A percentile compares a stretch with the other conserved stretches of the same genome.
phyloP scores from a whole-genome alignment of 164 flowering plant genomes.

The Vitis riparia region DNA sequence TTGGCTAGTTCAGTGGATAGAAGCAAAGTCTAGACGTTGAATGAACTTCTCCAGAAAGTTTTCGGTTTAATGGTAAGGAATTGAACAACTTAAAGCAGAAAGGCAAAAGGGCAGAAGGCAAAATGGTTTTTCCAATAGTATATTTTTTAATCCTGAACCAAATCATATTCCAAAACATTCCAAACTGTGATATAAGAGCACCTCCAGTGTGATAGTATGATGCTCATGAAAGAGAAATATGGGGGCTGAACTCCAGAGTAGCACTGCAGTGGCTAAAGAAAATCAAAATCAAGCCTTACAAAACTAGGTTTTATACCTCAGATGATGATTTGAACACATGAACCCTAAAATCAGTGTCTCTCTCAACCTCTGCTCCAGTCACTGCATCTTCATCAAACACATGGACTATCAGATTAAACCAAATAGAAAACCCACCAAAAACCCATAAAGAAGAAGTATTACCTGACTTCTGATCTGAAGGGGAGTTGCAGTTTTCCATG shows the following conservation, averaged over 20 bases:
- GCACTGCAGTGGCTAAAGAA: too few species aligned
- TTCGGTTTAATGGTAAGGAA: too few species aligned
- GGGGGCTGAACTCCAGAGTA: too few species aligned
- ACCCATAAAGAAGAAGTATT: background rate
- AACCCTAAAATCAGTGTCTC: conserved; percentile 38
- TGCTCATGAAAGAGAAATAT: background rate
- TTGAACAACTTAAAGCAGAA: too few species aligned
- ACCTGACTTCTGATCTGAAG: conserved; percentile 17
- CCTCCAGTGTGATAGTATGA: background rate
- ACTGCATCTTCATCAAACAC: conserved; percentile 18
- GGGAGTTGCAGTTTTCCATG: conserved; percentile 4
- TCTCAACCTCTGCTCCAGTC: conserved; percentile 29
- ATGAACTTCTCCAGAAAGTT: too few species aligned
- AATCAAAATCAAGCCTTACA: background rate
- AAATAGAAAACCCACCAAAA: background rate
- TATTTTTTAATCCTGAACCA: too few species aligned
- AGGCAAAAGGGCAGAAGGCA: too few species aligned
- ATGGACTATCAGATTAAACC: background rate
- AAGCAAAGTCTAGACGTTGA: too few species aligned
- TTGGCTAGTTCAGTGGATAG: too few species aligned
- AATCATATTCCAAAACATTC: background rate
- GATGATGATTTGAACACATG: conserved; percentile 45
- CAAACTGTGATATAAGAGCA: background rate
- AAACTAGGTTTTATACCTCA: conserved; percentile 32
- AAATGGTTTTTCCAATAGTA: too few species aligned